phyloP scores from a whole-genome alignment of 2,329 filamentous ascomycete genomes.

The Aureobasidium sp. region DNA sequence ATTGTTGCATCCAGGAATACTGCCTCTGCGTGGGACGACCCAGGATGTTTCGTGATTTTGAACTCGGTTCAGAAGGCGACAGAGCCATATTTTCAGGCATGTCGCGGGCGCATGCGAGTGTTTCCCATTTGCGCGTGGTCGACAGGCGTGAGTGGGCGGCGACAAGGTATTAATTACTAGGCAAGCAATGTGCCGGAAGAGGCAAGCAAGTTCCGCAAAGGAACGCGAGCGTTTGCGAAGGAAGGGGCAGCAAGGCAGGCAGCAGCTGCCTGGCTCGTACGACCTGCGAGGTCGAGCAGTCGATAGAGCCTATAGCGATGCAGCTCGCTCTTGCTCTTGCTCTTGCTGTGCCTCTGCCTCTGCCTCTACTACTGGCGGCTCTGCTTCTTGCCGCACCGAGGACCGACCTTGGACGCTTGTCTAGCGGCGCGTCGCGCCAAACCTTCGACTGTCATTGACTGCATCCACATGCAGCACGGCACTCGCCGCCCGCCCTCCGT shows the following conservation, averaged over 20 bases:
- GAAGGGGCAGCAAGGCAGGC: background rate
- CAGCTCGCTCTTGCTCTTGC: background rate
- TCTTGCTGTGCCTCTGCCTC: background rate
- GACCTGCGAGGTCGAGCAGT: background rate
- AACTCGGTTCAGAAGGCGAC: background rate
- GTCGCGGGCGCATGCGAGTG: background rate
- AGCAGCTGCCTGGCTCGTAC: background rate
- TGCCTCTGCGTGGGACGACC: background rate
- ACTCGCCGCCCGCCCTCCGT: background rate
- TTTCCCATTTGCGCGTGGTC: background rate
- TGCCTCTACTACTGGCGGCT: background rate
- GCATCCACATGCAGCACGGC: background rate
- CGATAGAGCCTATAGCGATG: too few relatives aligned
- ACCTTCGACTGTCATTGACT: background rate
- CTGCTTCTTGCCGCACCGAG: too few relatives aligned
- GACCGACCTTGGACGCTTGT: background rate
- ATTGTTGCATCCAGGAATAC: slow-evolving; percentile 10
- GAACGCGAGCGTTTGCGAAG: background rate
- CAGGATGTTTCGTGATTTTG: background rate
- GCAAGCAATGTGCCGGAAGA: background rate
- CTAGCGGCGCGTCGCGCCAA: background rate
- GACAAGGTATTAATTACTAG: background rate
- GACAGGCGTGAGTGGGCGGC: background rate
- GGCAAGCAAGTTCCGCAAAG: slow-evolving; percentile 1
- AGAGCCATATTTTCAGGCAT: background rate